These are phyloP conservation scores for Angomonas ambiguus DNA, from an alignment of 208 protist genomes.

Conservation along the genomic window DNA sequence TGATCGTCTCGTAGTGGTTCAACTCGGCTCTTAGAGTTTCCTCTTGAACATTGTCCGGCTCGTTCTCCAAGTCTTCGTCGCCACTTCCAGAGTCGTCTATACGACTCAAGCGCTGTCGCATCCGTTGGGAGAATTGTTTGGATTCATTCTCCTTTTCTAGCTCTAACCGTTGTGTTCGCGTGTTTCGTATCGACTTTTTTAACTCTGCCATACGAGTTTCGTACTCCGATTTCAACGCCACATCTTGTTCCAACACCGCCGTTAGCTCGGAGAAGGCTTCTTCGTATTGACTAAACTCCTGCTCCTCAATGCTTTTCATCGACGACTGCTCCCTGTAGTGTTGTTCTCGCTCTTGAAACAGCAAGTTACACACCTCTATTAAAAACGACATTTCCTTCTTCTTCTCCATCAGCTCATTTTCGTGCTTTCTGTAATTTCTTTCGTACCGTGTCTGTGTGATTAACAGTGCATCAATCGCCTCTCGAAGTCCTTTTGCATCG, in stretches of 20 bases:
- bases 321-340: slow-evolving; percentile 39
- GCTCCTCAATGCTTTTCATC: slow-evolving; percentile 26
- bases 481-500: slow-evolving; percentile 72
- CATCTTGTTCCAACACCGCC: slow-evolving; percentile 60
- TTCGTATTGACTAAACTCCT: slow-evolving; percentile 62
- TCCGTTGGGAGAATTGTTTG: slow-evolving; percentile 3
- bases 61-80: background rate
- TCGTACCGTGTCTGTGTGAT: slow-evolving; percentile 87
- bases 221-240: slow-evolving; percentile 28
- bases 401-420: slow-evolving; percentile 83
- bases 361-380: slow-evolving; percentile 88
- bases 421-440: slow-evolving; percentile 70
- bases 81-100: background rate
- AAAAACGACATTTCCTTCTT: slow-evolving; percentile 91
- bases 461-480: slow-evolving; percentile 86
- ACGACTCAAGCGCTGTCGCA: background rate
- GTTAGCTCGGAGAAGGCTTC: slow-evolving; percentile 63
- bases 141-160: slow-evolving; percentile 29
- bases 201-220: slow-evolving; percentile 46
- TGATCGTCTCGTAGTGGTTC: slow-evolving; percentile 39
- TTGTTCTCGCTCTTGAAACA: slow-evolving; percentile 77
- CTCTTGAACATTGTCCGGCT: background rate
- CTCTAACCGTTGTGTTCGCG: slow-evolving; percentile 30
- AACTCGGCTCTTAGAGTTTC: background rate
- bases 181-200: slow-evolving; percentile 23